Conservation (phyloP, 257 asterid species). For the Ocimum tenuiflorum region DNA sequence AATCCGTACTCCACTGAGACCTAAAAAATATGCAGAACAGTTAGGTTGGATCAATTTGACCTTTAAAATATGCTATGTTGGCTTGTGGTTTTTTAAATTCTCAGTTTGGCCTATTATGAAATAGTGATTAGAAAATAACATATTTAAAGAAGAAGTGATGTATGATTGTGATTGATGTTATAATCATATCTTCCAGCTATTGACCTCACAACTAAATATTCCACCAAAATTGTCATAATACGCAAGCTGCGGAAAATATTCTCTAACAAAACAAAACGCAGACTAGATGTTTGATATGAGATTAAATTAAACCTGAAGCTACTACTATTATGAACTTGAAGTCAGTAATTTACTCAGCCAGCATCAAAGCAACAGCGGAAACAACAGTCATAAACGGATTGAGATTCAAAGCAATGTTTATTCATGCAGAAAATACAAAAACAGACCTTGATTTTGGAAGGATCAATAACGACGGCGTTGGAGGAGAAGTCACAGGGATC, state of each 20-base stretch:
- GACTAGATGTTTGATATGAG: background rate
- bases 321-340: background rate
- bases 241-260: background rate
- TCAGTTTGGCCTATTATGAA: background rate
- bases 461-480: conserved; percentile 50
- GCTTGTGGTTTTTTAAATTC: background rate
- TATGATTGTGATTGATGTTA: background rate
- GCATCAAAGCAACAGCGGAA: background rate
- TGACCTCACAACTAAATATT: background rate
- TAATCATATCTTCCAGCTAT: background rate
- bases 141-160: background rate
- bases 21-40: conserved; percentile 24
- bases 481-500: conserved; percentile 46
- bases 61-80: background rate
- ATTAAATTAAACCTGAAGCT: background rate
- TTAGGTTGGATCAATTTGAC: background rate
- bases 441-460: conserved; percentile 65
- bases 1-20: conserved; percentile 78
- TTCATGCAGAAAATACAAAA: background rate
- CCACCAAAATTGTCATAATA: background rate
- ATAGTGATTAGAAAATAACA: background rate
- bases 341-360: background rate
- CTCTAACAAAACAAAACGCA: background rate
- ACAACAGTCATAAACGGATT: background rate
- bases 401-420: background rate